Base-by-base conservation (phyloP, 257 asterid species). In the Nicotiana attenuata region DNA sequence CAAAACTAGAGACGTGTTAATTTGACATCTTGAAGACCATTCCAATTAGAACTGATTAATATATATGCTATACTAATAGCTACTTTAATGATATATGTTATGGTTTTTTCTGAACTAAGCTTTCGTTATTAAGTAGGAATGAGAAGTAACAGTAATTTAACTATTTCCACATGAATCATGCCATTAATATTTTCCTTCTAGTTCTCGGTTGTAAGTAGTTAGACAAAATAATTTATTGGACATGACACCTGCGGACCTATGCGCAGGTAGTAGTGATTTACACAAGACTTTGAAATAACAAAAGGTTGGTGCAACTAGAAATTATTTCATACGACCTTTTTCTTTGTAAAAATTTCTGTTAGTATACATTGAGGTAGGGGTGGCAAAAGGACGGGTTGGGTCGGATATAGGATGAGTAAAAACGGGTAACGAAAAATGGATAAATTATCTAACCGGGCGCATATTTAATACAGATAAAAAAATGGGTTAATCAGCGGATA, bases 221-320 rank as follows among this genome's bases (percentile, higher is more conserved):
- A 19, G 57, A 69, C 77, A 69, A 69, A 3, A 69, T 69, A 38
- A 38, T 69, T 69, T 41, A 41, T 69, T 69, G 57, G 77, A 69
- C 33, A 69, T n/a, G 57, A 69, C 57, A 41, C 33, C 33, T 69
- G 77, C 57, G 57, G 33, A 31, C 35, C 35, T 31, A 31, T 31
- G 35, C 35, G 35, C 35, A 4, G 35, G 35, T 31, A 31, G 5
- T 31, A 31, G 35, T 31, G 35, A 31, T 31, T 4, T 4, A 31
- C 35, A 31, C 35, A 4, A 31, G 5, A 31, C 35, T 31, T 31
- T 31, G 35, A 31, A 31, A 31, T 28, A 31, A 31, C 35, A 31
- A 3, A 31, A 31, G 35, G 35, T 31, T 31, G 35, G 35, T 31
- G 35, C 35, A 31, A 31, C 35, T 31, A 31, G 35, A 31, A 31